Conservation (phyloP, 768 basidiomycete species). For the Lactarius pseudohatsudake region DNA sequence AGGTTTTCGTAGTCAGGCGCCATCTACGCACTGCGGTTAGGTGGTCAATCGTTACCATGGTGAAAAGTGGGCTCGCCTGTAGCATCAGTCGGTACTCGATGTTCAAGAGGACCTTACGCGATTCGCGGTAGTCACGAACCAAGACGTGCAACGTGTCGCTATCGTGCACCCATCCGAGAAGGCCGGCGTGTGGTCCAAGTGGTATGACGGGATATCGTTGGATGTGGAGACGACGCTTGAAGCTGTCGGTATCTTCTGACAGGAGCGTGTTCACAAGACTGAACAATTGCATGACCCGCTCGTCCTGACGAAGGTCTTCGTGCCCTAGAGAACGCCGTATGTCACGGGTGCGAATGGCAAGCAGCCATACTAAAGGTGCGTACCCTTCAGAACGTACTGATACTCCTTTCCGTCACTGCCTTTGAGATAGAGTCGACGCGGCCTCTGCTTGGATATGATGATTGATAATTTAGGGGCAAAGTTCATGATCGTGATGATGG, state of each 20-base stretch:
- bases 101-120: constrained; percentile 92
- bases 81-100: constrained; percentile 99
- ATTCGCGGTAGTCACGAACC: constrained; percentile 94
- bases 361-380: constrained; percentile 1
- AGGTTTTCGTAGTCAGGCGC: constrained; percentile 97
- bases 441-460: constrained; percentile 95
- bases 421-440: constrained; percentile 80
- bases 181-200: constrained; percentile 91
- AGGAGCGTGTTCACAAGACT: constrained; percentile 94
- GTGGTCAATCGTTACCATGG: neutral
- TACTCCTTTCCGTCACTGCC: constrained; percentile 95
- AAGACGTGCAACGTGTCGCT: constrained; percentile 95
- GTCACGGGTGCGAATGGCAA: neutral
- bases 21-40: constrained; percentile 60
- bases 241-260: constrained; percentile 89
- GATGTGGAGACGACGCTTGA: constrained; percentile 94
- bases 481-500: constrained; percentile 75
- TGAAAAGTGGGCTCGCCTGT: constrained; percentile 53
- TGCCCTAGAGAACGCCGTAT: constrained; percentile 57
- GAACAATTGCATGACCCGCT: constrained; percentile 98
- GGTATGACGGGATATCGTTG: constrained; percentile 93
- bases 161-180: constrained; percentile 94
- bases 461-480: constrained; percentile 90
- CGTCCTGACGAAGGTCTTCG: constrained; percentile 98
- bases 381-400: constrained; percentile 89